Base-by-base conservation (phyloP, 1,139 yeast genomes). In the Yamadazyma dushanensis region DNA sequence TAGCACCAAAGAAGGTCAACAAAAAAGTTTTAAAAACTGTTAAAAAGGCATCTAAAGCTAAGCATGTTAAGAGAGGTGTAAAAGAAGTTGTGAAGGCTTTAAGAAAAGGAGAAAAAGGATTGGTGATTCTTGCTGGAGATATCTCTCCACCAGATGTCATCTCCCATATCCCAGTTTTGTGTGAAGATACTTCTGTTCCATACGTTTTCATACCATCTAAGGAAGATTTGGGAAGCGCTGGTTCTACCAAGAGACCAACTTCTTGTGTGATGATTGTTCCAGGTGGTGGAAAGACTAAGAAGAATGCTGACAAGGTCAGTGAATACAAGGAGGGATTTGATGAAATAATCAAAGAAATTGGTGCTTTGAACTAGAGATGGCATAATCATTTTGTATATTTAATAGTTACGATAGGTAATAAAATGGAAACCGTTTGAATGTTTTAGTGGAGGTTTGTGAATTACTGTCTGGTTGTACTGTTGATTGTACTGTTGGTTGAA, bases 191-290 rank as follows among this genome's bases (percentile, higher is more conserved):
- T 47, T 70, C 86, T 35, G 97, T 92, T 34, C 97, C 97, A 54
- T 92, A 72, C 59, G 78, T 92, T 34, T 92, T 92, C 65, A 80
- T 92, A 47, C 98, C 98, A 52, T 88, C 97, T 36, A 92, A 92
- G 68, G 97, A 92, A 70, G 98, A 92, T 58, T 77, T 94, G 50
- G 99, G 99, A 26, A 84, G 95, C 46, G 98, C 99, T 21, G 97
- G 98, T 57, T 96, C 97, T 44, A 92, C 98, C 43, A 92, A 92
- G 73, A 83, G 99, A 74, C 98, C 98, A 52, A 94, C 99, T 25
- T 88, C 97, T 28, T 90, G 96, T 63, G 96, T 94, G 32, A 88
- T 94, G 90, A 78, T 94, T 54, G 95, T 90, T 37, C 98, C 98
- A 54, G 96, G 96, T 40, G 95, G 96, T 40, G 92, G 92, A 41